Conservation (phyloP, 2,329 filamentous ascomycete species). For the Pseudogymnoascus pannorum region DNA sequence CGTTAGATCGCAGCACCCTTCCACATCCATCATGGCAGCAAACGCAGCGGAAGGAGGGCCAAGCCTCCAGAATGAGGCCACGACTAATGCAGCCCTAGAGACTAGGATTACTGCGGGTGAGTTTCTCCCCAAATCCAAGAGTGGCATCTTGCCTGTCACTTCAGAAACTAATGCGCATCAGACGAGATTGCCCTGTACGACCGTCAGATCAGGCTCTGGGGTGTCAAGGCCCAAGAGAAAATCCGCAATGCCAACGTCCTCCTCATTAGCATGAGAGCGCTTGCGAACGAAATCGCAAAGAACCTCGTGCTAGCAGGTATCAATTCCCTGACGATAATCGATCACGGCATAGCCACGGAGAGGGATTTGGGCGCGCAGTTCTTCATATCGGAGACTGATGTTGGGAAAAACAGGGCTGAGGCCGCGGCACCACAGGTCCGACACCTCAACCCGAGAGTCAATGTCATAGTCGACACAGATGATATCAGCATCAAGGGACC, state of each 20-base stretch:
- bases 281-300: conserved; percentile 93
- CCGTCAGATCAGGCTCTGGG: conserved; percentile 95
- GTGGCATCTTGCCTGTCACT: not conserved
- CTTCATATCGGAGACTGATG: conserved; percentile 60
- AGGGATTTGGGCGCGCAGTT: conserved; percentile 78
- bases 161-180: conserved; percentile 28
- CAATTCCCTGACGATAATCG: conserved; percentile 80
- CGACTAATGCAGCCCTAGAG: conserved; percentile 3
- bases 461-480: conserved; percentile 61
- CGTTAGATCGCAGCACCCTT: not conserved
- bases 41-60: conserved; percentile 12
- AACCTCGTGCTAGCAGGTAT: conserved; percentile 94
- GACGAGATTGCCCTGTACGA: conserved; percentile 98
- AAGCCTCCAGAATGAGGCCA: conserved; percentile 11
- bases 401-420: conserved; percentile 79
- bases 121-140: not conserved
- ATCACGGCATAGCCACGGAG: conserved; percentile 67
- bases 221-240: conserved; percentile 87
- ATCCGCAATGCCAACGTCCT: conserved; percentile 86
- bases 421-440: conserved; percentile 71
- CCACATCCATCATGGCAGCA: not conserved
- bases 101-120: conserved; percentile 33
- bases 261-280: conserved; percentile 76
- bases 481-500: conserved; percentile 61
- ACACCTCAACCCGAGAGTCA: conserved; percentile 84